Conservation (phyloP, 2,329 filamentous ascomycete genomes). For the Fusarium buxicola region DNA sequence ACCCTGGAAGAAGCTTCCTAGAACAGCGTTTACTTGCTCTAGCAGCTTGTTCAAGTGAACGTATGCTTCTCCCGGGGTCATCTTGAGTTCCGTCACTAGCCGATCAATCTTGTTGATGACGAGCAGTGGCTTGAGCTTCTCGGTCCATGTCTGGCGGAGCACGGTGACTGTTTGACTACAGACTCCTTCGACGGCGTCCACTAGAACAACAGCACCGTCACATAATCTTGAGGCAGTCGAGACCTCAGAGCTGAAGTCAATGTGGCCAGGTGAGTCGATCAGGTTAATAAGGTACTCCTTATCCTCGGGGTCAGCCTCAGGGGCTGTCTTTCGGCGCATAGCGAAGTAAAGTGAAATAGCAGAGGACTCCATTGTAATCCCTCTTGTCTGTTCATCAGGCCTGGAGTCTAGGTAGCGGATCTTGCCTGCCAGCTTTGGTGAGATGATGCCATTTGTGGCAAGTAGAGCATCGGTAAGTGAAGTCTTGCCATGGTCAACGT, state of each 20-base stretch:
- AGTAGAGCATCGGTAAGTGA: conserved; percentile 96
- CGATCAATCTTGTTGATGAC: conserved; percentile 99
- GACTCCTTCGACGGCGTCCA: conserved; percentile 97
- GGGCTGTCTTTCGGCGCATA: conserved; percentile 79
- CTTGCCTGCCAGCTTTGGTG: conserved; percentile 95
- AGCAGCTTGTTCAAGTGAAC: conserved; percentile 88
- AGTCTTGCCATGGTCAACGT: conserved; percentile 98
- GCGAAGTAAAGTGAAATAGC: conserved; percentile 97
- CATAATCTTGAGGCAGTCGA: conserved; percentile 95
- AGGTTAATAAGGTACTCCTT: conserved; percentile 97
- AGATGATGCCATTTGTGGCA: conserved; percentile 99
- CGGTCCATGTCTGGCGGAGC: conserved; percentile 91
- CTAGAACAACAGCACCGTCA: conserved; percentile 92
- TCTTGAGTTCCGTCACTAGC: conserved; percentile 91
- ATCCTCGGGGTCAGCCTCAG: conserved; percentile 74
- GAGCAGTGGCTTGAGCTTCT: conserved; percentile 92
- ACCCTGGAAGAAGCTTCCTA: conserved; percentile 97
- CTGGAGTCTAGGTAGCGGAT: conserved; percentile 97
- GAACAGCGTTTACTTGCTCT: conserved; percentile 96
- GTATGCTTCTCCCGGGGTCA: conserved; percentile 91
- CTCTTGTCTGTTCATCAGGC: conserved; percentile 93
- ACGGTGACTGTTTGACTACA: conserved; percentile 99
- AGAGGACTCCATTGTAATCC: conserved; percentile 99
- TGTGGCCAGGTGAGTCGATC: conserved; percentile 97
- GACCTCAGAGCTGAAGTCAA: conserved; percentile 98